phyloP scores from a whole-genome alignment of 495 filamentous ascomycete species.

The Penicillium goetzii region DNA sequence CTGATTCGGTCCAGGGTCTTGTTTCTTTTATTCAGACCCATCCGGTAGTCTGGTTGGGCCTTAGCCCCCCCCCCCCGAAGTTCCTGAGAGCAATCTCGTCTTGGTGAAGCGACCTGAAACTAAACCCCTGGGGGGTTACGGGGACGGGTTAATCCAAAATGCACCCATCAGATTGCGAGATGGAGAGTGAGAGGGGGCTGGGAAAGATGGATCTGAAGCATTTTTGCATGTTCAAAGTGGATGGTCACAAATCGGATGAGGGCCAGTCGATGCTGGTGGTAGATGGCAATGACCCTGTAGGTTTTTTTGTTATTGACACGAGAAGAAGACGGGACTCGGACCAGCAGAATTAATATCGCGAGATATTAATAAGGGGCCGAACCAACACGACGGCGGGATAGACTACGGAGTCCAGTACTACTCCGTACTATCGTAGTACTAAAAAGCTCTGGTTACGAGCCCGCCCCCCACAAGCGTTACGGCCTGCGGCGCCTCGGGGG shows the following conservation, averaged over 20 bases:
- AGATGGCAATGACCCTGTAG: not conserved
- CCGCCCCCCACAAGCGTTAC: not conserved
- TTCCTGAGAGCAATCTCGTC: conserved; percentile 1
- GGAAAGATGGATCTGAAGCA: not conserved
- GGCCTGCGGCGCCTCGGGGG: not conserved
- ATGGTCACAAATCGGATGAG: not conserved
- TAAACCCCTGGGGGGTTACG: not conserved
- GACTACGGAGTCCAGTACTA: not conserved
- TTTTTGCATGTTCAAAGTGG: not conserved
- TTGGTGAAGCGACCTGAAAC: conserved; percentile 23
- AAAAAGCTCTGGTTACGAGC: not conserved
- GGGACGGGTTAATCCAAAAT: conserved; percentile 4
- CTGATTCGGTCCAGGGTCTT: conserved; percentile 20
- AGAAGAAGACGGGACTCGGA: not conserved
- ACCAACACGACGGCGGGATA: not conserved
- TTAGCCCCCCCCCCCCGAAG: not conserved
- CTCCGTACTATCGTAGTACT: no score
- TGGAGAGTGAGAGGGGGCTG: not conserved
- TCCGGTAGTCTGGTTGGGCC: not conserved
- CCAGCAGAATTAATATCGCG: conserved; percentile 1
- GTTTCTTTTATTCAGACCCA: not conserved
- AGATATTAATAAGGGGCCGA: not conserved
- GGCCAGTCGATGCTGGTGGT: not conserved
- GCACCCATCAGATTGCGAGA: conserved; percentile 6
- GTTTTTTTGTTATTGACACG: not conserved